Evolutionary conservation across 2,329 filamentous ascomycete genomes (phyloP), one percentile per base, ranked within the genome.

Genomic region (Cladophialophora chaetospira): DNA sequence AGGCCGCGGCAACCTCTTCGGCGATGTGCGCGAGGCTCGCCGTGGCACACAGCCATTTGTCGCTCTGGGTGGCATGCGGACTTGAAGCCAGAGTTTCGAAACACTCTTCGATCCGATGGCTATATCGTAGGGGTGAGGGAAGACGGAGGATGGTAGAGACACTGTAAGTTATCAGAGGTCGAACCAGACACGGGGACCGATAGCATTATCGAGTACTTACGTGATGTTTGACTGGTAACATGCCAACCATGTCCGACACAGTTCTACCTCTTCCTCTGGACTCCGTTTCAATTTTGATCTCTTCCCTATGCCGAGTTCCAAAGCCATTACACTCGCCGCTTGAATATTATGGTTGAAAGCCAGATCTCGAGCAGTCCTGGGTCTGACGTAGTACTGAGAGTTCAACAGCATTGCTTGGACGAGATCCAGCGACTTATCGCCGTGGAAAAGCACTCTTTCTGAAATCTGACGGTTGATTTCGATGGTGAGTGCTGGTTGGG

Each of bases 291-390:
- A 61, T 67, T 76, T 67, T 60, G 71, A 71, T 63, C 78, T 77
- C 58, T 82, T 81, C 13, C 87, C 88, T 1, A 96, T 80, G 0
- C 90, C 90, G 28, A 95, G 81, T 64, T 96, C 91, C 51, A 94
- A 85, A 25, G 87, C 87, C 85, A 95, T 89, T 65, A 89, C 82
- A 48, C 86, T 86, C 1, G 88, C 88, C 67, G 89, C 84, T 69
- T 95, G 89, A 44, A 90, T 84, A 63, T 93, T 81, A 74, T 93
- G 89, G 73, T 94, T 95, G 70, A 94, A 95, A 68, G 93, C 92
- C 68, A 93, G 83, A 72, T 94, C 88, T 66, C 94, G 89, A 53
- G 88, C 88, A 64, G 88, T 82, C 63, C 92, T 85, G 0, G 91
- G 91, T 13, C 89, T 89, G 69, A 85, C 85, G 70, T 95, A 94